Evolutionary conservation across 2,329 filamentous ascomycete genomes (phyloP).

Genomic region (Anthostomella pinea): DNA sequence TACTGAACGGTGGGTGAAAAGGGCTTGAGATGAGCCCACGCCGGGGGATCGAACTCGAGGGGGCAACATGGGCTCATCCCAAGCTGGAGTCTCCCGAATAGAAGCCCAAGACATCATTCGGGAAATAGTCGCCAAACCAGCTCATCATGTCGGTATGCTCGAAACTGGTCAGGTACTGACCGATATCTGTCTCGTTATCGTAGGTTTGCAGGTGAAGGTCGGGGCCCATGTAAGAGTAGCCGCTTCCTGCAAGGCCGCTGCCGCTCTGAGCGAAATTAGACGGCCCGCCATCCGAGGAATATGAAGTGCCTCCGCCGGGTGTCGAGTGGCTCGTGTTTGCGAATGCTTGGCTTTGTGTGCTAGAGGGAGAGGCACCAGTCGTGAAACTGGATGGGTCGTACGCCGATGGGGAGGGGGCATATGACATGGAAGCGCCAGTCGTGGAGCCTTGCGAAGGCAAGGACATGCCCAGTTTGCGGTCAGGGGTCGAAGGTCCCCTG

Average conservation of each 20-base stretch:
- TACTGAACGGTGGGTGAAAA: too few species aligned
- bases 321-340: conserved; percentile 5
- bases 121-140: conserved; percentile 35
- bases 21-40: not conserved
- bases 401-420: conserved; percentile 38
- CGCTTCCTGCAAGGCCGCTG: conserved; percentile 29
- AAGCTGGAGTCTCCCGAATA: conserved; percentile 26
- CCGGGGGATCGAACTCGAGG: too few species aligned
- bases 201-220: conserved; percentile 31
- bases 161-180: conserved; percentile 32
- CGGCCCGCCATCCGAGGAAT: conserved; percentile 20
- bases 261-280: conserved; percentile 30
- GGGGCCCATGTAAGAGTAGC: conserved; percentile 30
- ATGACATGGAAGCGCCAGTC: conserved; percentile 28
- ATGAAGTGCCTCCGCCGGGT: conserved; percentile 8
- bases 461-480: conserved; percentile 24
- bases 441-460: conserved; percentile 23
- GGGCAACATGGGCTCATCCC: conserved; percentile 10
- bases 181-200: conserved; percentile 35
- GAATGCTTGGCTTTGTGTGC: conserved; percentile 36
- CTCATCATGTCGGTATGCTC: conserved; percentile 34
- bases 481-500: conserved; percentile 31
- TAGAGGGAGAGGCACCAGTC: conserved; percentile 39
- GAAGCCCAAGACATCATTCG: conserved; percentile 30
- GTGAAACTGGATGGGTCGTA: conserved; percentile 42